Evolutionary conservation across 495 filamentous ascomycete species (phyloP), one percentile per base, ranked within the genome.

Genomic region (Lepidopterella palustris): DNA sequence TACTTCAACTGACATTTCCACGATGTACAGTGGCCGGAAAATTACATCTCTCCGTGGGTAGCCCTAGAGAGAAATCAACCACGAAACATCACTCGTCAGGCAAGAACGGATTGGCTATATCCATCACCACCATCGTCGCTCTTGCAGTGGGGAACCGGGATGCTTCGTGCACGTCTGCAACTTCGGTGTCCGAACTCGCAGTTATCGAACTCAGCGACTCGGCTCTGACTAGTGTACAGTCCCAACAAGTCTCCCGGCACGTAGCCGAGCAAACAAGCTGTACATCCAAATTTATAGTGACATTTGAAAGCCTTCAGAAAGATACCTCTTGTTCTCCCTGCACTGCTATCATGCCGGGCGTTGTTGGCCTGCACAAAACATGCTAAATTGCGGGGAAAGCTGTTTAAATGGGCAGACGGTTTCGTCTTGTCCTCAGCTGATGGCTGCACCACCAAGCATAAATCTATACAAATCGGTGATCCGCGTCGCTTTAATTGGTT

Each of bases 61-160:
- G 3, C 35, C 18, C 13, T 42, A 4, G 35, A 3, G 35, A 42
- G 13, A 11, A 3, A 42, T 42, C 13, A 42, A 4, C 13, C 10
- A 42, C 31, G 5, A 35, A 13, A 35, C 6, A 13, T 35, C 31
- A 35, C 31, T 35, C 31, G 31, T 5, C 31, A 42, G 35, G 10
- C 35, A 10, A n/a, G n/a, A n/a, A n/a, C n/a, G n/a, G n/a, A n/a
- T n/a, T 42, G 35, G 35, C 15, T 18, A 15, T 42, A 3, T 18
- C 35, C 18, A 42, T 42, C 10, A 42, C n/a, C n/a, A n/a, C n/a
- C 35, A 42, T 15, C 23, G 25, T 50, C 47, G 47, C 47, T 25
- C 24, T 24, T 50, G 47, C 5, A 24, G 47, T 50, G 47, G 47
- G 25, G 47, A 50, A 27, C 47, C 47, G 47, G 47, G 47, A 50